These are phyloP conservation scores for Tolypocladium inflatum DNA, from an alignment of 2,329 filamentous ascomycete species.

Conservation along the genomic window DNA sequence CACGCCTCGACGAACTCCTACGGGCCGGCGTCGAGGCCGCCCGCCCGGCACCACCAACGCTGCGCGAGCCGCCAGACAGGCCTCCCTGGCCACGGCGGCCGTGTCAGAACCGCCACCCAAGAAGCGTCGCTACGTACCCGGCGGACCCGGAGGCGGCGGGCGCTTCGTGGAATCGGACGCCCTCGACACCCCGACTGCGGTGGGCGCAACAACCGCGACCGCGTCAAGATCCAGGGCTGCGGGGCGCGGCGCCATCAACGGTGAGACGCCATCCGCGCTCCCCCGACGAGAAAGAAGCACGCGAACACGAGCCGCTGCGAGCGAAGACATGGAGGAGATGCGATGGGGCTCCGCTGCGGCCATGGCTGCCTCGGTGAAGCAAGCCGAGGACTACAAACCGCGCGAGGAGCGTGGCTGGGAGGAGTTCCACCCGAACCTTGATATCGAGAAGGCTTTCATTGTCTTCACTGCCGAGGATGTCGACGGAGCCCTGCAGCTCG, in stretches of 20 bases:
- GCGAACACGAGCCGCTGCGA: constrained; percentile 42
- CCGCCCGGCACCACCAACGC: constrained; percentile 34
- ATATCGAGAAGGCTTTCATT: constrained; percentile 73
- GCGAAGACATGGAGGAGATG: constrained; percentile 48
- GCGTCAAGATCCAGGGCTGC: constrained; percentile 41
- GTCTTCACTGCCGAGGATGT: constrained; percentile 78
- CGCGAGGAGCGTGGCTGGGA: constrained; percentile 95
- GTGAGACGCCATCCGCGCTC: constrained; percentile 29
- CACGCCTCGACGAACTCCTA: constrained; percentile 30
- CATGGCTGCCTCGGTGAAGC: constrained; percentile 76
- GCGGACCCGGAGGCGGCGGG: constrained; percentile 77
- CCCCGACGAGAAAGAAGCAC: constrained; percentile 49
- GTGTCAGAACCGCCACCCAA: constrained; percentile 56
- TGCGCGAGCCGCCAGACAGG: constrained; percentile 28
- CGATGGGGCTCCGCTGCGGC: constrained; percentile 83
- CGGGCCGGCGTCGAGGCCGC: constrained; percentile 36
- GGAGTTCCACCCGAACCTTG: constrained; percentile 91
- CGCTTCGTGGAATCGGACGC: constrained; percentile 70
- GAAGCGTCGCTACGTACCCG: constrained; percentile 71
- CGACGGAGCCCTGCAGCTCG: constrained; percentile 52
- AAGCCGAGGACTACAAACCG: constrained; percentile 94
- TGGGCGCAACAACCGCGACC: constrained; percentile 23
- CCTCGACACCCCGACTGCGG: constrained; percentile 42
- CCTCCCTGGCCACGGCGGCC: constrained; percentile 18
- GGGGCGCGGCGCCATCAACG: constrained; percentile 33